A percentile compares a stretch with the other conserved stretches of the same genome.
Evolutionary conservation across 345 rosid genomes (phyloP).

Genomic region (Firmiana major): DNA sequence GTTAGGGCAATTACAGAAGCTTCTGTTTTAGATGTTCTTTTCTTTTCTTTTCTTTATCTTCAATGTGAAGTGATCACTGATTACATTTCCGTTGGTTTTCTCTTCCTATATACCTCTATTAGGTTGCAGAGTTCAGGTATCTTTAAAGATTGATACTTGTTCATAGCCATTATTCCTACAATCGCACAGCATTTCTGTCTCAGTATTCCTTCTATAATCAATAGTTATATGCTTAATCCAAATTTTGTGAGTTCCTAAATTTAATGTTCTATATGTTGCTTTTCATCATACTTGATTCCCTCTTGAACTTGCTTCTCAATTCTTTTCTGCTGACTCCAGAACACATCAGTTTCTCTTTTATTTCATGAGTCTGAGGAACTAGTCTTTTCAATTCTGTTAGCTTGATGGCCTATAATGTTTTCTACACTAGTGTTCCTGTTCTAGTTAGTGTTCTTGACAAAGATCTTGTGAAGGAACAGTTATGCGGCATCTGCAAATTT

Average conservation of each 20-base stretch:
- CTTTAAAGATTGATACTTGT: constrained; percentile 87
- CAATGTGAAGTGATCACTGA: neutral
- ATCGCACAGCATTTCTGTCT: constrained; percentile 92
- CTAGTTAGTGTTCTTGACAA: constrained; percentile 90
- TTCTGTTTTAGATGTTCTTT: neutral
- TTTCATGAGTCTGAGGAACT: constrained; percentile 98
- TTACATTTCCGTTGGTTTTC: neutral
- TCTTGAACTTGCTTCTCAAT: neutral
- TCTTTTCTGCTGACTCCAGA: constrained; percentile 39
- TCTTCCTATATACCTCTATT: constrained; percentile 16
- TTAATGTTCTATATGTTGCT: neutral
- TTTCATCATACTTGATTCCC: constrained; percentile 8
- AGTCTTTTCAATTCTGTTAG: constrained; percentile 98
- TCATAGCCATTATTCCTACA: constrained; percentile 96
- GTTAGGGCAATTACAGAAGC: neutral
- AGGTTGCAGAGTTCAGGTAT: constrained; percentile 81
- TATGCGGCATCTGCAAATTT: constrained; percentile 97
- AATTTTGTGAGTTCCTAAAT: constrained; percentile 72
- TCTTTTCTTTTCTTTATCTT: neutral
- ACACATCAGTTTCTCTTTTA: constrained; percentile 87
- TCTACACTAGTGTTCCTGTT: constrained; percentile 96
- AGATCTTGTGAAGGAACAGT: constrained; percentile 90
- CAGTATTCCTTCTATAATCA: constrained; percentile 98
- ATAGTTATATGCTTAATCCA: constrained; percentile 91
- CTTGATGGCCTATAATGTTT: constrained; percentile 97